Evolutionary conservation across 139 green algal species (phyloP).

Genomic region (Chlamydomonas sp.): DNA sequence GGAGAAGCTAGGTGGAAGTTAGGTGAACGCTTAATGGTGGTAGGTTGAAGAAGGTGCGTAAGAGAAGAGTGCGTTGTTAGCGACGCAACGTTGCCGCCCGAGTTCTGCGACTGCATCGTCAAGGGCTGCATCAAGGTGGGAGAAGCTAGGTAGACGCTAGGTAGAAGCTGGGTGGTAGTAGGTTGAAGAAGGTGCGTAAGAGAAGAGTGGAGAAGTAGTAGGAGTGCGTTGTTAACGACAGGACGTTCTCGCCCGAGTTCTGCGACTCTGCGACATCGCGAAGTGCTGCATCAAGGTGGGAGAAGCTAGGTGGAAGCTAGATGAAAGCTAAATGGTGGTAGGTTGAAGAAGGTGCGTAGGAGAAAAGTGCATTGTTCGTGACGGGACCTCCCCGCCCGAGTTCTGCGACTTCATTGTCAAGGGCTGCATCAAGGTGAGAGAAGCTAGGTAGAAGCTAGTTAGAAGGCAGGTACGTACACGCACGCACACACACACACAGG

Average conservation of each 20-base stretch:
- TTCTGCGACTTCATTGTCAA: slow-evolving; percentile 73
- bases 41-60: background rate
- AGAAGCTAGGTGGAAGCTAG: too few species aligned
- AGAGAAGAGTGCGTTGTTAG: slow-evolving; percentile 28
- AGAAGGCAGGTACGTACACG: too few species aligned
- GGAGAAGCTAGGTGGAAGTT: too few species aligned
- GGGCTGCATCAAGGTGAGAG: slow-evolving; percentile 30
- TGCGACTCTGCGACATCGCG: slow-evolving; percentile 77
- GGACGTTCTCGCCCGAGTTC: slow-evolving; percentile 64
- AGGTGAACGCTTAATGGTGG: background rate
- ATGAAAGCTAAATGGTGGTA: background rate
- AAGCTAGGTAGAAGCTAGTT: background rate
- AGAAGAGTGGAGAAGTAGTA: too few species aligned
- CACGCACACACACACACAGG: too few species aligned
- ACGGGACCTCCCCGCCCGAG: slow-evolving; percentile 53
- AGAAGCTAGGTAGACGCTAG: too few species aligned
- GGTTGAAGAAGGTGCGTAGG: background rate
- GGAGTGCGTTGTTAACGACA: slow-evolving; percentile 21
- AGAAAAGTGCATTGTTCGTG: too few species aligned
- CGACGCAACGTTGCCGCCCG: slow-evolving; percentile 46
- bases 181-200: background rate
- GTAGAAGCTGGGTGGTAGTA: background rate
- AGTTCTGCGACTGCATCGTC: slow-evolving; percentile 76
- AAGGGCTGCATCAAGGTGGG: slow-evolving; percentile 34
- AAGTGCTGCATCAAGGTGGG: slow-evolving; percentile 34